Conservation (phyloP, 2,329 filamentous ascomycete genomes). For the Myriosclerotinia scirpicola region DNA sequence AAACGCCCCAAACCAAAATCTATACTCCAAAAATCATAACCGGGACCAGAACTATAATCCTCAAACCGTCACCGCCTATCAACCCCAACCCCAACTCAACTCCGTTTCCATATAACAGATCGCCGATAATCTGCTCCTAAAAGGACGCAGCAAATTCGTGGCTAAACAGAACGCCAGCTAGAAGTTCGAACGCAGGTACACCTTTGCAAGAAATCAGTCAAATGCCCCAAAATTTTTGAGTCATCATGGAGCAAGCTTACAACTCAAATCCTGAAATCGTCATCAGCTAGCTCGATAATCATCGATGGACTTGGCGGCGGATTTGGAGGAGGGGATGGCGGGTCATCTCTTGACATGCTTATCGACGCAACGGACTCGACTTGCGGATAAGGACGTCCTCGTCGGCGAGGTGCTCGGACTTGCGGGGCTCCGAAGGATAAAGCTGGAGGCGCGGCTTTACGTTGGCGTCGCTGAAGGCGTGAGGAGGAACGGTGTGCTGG, state of each 20-base stretch:
- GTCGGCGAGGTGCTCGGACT: slow-evolving; percentile 4
- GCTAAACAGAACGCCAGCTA: slow-evolving; percentile 1
- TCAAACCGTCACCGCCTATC: background rate
- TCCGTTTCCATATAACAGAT: slow-evolving; percentile 1
- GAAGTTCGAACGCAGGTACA: background rate
- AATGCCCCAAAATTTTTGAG: background rate
- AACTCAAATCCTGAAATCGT: slow-evolving; percentile 21
- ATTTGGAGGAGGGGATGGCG: slow-evolving; percentile 44
- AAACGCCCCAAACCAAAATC: slow-evolving; percentile 16
- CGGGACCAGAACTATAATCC: background rate
- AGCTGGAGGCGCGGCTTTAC: slow-evolving; percentile 7
- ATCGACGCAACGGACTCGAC: slow-evolving; percentile 4
- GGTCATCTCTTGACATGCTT: slow-evolving; percentile 42
- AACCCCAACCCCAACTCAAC: background rate
- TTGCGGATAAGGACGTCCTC: background rate
- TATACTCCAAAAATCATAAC: slow-evolving; percentile 10
- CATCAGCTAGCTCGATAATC: slow-evolving; percentile 22
- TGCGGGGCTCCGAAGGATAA: background rate
- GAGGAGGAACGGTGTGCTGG: slow-evolving; percentile 8
- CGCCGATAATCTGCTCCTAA: background rate
- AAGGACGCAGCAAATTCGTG: slow-evolving; percentile 7
- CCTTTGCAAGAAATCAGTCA: background rate
- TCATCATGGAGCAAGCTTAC: slow-evolving; percentile 12
- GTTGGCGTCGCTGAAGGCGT: background rate
- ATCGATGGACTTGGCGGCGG: slow-evolving; percentile 43